Evolutionary conservation across 1,139 yeast genomes (phyloP).

Genomic region (Yamadazyma songkhlaensis): DNA sequence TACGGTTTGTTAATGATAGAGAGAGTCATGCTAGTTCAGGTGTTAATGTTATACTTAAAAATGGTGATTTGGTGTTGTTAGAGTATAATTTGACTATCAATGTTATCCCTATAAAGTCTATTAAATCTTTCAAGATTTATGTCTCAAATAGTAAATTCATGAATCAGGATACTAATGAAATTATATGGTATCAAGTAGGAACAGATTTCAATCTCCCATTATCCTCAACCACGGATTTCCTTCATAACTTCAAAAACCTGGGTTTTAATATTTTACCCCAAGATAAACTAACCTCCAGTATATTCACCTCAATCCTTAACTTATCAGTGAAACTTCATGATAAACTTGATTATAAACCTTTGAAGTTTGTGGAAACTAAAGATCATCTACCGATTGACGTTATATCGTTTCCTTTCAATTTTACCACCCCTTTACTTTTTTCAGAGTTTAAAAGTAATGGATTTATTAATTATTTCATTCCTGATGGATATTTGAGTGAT

Average conservation of each 20-base stretch:
- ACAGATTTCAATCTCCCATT: conserved; percentile 9
- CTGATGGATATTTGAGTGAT: conserved; percentile 45
- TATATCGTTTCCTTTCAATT: conserved; percentile 51
- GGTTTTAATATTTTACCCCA: conserved; percentile 32
- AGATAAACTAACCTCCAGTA: conserved; percentile 11
- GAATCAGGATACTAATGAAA: conserved; percentile 13
- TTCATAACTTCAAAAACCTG: conserved; percentile 17
- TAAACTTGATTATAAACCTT: conserved; percentile 7
- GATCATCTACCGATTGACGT: conserved; percentile 10
- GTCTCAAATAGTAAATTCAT: conserved; percentile 16
- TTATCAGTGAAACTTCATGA: conserved; percentile 4
- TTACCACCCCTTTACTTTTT: conserved; percentile 49
- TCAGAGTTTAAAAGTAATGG: conserved; percentile 48
- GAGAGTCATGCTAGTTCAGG: conserved; percentile 27
- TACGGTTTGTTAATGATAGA: conserved; percentile 20
- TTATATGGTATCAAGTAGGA: conserved; percentile 20
- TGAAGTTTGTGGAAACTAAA: conserved; percentile 7
- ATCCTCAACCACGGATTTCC: conserved; percentile 9
- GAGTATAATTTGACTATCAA: conserved; percentile 13
- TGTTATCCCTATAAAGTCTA: conserved; percentile 13
- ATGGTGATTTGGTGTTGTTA: conserved; percentile 2
- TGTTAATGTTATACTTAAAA: conserved; percentile 18
- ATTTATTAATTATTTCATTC: conserved; percentile 30
- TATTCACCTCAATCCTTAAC: conserved; percentile 3
- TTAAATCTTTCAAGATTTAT: conserved; percentile 16